Conservation (phyloP, 2,329 filamentous ascomycete genomes). For the Myotisia sp. region DNA sequence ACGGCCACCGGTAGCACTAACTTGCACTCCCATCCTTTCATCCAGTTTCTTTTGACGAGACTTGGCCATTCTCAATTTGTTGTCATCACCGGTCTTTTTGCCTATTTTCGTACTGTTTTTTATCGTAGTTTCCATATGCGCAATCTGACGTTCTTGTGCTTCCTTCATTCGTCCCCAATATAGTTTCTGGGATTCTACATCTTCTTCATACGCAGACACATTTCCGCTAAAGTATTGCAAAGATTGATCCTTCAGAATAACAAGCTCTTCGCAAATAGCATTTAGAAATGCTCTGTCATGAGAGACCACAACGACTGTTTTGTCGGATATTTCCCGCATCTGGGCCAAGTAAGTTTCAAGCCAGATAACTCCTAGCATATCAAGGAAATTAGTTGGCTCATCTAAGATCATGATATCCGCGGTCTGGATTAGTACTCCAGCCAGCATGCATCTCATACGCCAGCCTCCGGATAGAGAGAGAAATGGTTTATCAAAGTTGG, state of each 20-base stretch:
- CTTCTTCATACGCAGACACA: constrained; percentile 55
- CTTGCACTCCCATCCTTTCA: constrained; percentile 62
- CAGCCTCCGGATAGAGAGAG: constrained; percentile 61
- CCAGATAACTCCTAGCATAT: constrained; percentile 73
- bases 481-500: constrained; percentile 45
- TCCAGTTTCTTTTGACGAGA: constrained; percentile 74
- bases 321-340: constrained; percentile 38
- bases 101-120: constrained; percentile 59
- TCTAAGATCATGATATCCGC: constrained; percentile 69
- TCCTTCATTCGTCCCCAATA: constrained; percentile 64
- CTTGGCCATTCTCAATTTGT: constrained; percentile 74
- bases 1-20: constrained; percentile 53
- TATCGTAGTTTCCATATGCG: constrained; percentile 68
- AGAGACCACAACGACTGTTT: constrained; percentile 63
- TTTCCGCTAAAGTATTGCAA: constrained; percentile 64
- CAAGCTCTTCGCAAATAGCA: constrained; percentile 57
- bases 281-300: constrained; percentile 74
- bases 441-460: constrained; percentile 55
- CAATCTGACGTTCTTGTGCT: constrained; percentile 64
- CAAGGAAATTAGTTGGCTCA: constrained; percentile 77
- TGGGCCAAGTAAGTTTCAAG: constrained; percentile 56
- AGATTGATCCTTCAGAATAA: constrained; percentile 58
- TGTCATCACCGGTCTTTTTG: constrained; percentile 64
- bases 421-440: constrained; percentile 52
- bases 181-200: constrained; percentile 49